Conservation (phyloP, 1,139 yeast genomes). For the Saccharomyces hybrid region DNA sequence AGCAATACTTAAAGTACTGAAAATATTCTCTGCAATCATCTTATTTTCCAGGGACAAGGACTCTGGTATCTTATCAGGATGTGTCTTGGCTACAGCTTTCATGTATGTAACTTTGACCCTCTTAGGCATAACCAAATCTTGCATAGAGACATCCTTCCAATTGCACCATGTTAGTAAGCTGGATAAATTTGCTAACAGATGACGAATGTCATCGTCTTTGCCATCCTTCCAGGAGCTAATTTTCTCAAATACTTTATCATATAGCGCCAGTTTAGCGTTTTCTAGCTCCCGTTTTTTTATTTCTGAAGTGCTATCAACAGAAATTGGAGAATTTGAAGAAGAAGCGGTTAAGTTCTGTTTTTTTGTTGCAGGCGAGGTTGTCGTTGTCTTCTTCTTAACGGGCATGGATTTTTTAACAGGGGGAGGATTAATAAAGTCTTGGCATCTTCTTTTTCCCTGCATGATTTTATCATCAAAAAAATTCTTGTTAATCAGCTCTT, state of each 20-base stretch:
- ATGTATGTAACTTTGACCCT: conserved; percentile 80
- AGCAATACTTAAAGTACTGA: conserved; percentile 73
- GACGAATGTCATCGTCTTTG: conserved; percentile 72
- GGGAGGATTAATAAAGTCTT: conserved; percentile 50
- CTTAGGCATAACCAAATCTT: conserved; percentile 83
- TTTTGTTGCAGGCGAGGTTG: conserved; percentile 21
- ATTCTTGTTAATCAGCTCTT: conserved; percentile 57
- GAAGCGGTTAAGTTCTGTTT: conserved; percentile 3
- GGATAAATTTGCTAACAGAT: conserved; percentile 60
- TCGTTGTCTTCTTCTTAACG: conserved; percentile 21
- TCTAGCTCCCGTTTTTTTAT: conserved; percentile 39
- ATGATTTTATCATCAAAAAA: conserved; percentile 54
- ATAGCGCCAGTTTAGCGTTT: conserved; percentile 47
- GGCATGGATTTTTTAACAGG: conserved; percentile 8
- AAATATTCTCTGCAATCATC: conserved; percentile 82
- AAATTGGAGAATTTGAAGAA: not conserved
- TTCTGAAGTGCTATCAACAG: conserved; percentile 9
- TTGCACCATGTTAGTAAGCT: conserved; percentile 55
- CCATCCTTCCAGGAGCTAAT: conserved; percentile 63
- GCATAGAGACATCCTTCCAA: conserved; percentile 58
- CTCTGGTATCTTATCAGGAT: conserved; percentile 74
- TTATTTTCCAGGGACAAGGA: conserved; percentile 58
- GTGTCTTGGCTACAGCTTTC: conserved; percentile 91
- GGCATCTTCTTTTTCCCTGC: conserved; percentile 81
- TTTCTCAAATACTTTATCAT: conserved; percentile 51